Conservation (phyloP, 225 moss, liverwort and hornwort genomes). For the Sphagnum tenellum region DNA sequence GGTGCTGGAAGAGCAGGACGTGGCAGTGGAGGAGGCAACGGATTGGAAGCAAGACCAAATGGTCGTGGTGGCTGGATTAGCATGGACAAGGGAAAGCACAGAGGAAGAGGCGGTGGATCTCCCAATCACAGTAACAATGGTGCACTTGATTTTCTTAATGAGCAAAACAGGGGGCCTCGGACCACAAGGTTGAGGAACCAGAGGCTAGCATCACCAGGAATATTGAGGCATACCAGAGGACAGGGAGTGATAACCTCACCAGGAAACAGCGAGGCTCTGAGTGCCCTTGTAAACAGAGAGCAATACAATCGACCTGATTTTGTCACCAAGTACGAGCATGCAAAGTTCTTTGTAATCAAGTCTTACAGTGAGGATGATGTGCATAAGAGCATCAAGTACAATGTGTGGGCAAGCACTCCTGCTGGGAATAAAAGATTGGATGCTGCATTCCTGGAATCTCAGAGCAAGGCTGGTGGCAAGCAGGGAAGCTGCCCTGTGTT, state of each 20-base stretch:
- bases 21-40: slow-evolving; percentile 45
- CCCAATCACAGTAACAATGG: slow-evolving; percentile 54
- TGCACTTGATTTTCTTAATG: slow-evolving; percentile 79
- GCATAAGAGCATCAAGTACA: slow-evolving; percentile 98
- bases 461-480: slow-evolving; percentile 32
- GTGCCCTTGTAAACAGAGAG: slow-evolving; percentile 65
- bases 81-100: slow-evolving; percentile 60
- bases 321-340: slow-evolving; percentile 71
- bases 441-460: slow-evolving; percentile 79
- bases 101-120: slow-evolving; percentile 69
- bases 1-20: slow-evolving; percentile 65
- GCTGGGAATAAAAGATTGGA: slow-evolving; percentile 96
- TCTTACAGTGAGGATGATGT: slow-evolving; percentile 99
- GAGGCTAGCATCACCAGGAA: slow-evolving; percentile 60
- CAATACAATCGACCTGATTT: slow-evolving; percentile 86
- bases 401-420: slow-evolving; percentile 98
- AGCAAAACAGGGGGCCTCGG: slow-evolving; percentile 97
- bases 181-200: slow-evolving; percentile 86
- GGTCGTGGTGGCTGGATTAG: slow-evolving; percentile 75
- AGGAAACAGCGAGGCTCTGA: slow-evolving; percentile 55
- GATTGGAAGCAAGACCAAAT: slow-evolving; percentile 56
- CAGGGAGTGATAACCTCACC: slow-evolving; percentile 45
- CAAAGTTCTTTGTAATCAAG: slow-evolving; percentile 96
- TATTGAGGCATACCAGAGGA: slow-evolving; percentile 71
- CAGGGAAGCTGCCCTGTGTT: slow-evolving; percentile 66